Conservation (phyloP, 2,329 filamentous ascomycete genomes). For the Arthrobotrys iridis region DNA sequence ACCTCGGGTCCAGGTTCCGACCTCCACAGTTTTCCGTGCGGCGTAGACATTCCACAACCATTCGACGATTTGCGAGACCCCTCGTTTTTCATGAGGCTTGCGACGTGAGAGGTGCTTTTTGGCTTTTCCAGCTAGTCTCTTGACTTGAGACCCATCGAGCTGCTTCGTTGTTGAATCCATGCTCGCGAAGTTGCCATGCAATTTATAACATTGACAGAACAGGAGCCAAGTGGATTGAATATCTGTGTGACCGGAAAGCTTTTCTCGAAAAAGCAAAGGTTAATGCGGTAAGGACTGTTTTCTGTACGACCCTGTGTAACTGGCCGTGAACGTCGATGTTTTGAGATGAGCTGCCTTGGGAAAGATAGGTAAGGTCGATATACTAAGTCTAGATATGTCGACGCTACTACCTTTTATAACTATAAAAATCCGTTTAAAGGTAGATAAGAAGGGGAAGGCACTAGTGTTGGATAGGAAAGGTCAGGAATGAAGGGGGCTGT, state of each 20-base stretch:
- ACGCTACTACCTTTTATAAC: slow-evolving; percentile 14
- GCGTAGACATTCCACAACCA: not conserved
- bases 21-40: not conserved
- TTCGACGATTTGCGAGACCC: not conserved
- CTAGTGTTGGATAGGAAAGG: not conserved
- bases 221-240: not conserved
- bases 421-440: not conserved
- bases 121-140: too few relatives aligned
- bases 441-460: not conserved
- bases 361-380: not conserved
- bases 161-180: not conserved
- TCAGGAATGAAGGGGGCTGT: slow-evolving; percentile 19
- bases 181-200: not conserved
- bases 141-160: too few relatives aligned
- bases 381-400: not conserved
- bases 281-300: not conserved
- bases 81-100: not conserved
- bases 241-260: not conserved
- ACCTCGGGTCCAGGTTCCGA: not conserved
- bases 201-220: not conserved
- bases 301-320: not conserved
- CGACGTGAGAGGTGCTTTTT: not conserved
- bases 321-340: not conserved
- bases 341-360: not conserved
- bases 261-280: slow-evolving; percentile 1